Conservation (phyloP, 139 green algal species). For the Micromonas pusilla region DNA sequence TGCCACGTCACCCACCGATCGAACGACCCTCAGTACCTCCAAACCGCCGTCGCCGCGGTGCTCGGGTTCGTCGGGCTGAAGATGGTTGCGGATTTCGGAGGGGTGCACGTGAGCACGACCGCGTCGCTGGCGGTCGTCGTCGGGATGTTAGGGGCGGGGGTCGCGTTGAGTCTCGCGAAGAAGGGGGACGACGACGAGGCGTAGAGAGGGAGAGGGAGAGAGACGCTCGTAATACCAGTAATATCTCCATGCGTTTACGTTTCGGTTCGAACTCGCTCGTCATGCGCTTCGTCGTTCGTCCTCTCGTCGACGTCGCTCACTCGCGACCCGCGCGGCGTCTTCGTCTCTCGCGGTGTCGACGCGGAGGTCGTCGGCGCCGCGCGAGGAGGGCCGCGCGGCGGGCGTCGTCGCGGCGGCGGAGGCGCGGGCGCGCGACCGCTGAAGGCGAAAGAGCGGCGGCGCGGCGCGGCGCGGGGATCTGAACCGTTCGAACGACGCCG, state of each 20-base stretch:
- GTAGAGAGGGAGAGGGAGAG: background rate
- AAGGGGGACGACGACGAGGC: background rate
- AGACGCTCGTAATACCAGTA: background rate
- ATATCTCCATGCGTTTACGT: background rate
- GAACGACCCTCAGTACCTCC: conserved; percentile 34
- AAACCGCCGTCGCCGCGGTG: conserved; percentile 42
- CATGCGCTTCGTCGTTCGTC: too few relatives aligned
- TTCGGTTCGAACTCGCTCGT: too few relatives aligned
- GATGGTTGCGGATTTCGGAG: conserved; percentile 44
- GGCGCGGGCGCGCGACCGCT: background rate
- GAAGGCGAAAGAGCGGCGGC: background rate
- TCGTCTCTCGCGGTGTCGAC: too few relatives aligned
- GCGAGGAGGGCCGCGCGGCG: too few relatives aligned
- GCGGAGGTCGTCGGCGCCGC: too few relatives aligned
- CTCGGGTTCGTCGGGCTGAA: conserved; percentile 48
- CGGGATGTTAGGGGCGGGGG: conserved; percentile 30
- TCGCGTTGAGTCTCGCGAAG: conserved; percentile 17
- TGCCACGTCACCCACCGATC: too few relatives aligned
- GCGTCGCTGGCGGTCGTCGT: conserved; percentile 38
- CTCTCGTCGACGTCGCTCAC: too few relatives aligned
- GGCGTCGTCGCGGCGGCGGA: background rate
- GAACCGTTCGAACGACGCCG: too few relatives aligned
- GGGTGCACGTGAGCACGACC: conserved; percentile 35
- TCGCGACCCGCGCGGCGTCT: too few relatives aligned
- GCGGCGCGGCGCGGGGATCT: background rate